phyloP scores from a whole-genome alignment of 257 asterid genomes.

The Solanum ossicruentum region DNA sequence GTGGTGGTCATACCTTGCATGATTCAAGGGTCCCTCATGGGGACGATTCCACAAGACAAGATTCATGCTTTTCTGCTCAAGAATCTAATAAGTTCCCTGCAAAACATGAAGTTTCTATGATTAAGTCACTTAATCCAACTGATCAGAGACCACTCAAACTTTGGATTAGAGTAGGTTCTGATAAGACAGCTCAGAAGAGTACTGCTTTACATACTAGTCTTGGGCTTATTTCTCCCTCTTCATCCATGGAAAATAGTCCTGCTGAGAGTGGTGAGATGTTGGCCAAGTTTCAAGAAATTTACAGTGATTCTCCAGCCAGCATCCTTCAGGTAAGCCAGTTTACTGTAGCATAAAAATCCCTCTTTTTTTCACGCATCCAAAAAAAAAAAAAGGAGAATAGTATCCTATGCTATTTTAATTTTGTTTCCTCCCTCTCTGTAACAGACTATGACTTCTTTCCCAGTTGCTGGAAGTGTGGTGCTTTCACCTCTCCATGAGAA shows the following conservation, averaged over 20 bases:
- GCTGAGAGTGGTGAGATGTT: constrained; percentile 45
- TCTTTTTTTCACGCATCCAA: background rate
- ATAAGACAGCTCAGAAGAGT: constrained; percentile 40
- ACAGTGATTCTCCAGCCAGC: constrained; percentile 33
- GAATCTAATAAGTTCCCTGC: constrained; percentile 27
- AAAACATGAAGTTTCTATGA: constrained; percentile 27
- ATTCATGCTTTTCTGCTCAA: constrained; percentile 21
- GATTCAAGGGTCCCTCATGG: constrained; percentile 20
- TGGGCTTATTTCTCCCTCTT: constrained; percentile 82
- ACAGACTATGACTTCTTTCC: constrained; percentile 63
- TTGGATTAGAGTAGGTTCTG: constrained; percentile 69
- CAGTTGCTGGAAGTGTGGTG: constrained; percentile 29
- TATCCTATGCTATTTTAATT: constrained; percentile 6
- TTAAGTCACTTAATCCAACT: constrained; percentile 22
- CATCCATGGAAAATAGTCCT: constrained; percentile 58
- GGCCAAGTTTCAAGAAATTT: constrained; percentile 26
- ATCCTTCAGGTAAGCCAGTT: constrained; percentile 51
- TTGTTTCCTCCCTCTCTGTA: constrained; percentile 3
- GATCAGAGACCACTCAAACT: constrained; percentile 50
- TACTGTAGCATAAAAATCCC: background rate
- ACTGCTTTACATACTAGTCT: constrained; percentile 57
- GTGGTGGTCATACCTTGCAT: constrained; percentile 11
- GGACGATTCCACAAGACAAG: constrained; percentile 28
- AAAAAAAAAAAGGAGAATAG: background rate
- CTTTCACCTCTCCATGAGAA: constrained; percentile 73